Percentiles rank a stretch among this genome's conserved stretches.
These are phyloP conservation scores for Cercophora samala DNA, from an alignment of 495 filamentous ascomycete genomes.

Conservation along the genomic window DNA sequence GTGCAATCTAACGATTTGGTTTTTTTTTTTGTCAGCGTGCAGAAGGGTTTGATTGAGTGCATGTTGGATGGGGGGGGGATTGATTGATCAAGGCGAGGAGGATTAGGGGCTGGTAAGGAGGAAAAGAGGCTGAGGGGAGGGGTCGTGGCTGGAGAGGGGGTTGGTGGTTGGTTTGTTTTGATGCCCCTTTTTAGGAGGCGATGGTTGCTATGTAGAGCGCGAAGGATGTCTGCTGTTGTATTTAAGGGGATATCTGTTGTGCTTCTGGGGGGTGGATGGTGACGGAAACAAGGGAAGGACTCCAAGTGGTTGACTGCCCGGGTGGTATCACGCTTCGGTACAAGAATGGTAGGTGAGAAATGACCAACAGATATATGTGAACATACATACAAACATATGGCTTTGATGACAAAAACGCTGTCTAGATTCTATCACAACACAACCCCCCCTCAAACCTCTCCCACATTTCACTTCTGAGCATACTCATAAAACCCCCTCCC, in stretches of 20 bases:
- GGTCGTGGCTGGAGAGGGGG: not conserved
- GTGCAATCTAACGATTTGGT: not conserved
- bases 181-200: not conserved
- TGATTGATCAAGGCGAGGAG: too few species aligned
- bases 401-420: not conserved
- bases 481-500: conserved; percentile 97
- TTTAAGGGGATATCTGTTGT: not conserved
- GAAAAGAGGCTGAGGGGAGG: not conserved
- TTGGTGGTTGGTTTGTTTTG: not conserved
- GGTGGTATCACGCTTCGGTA: not conserved
- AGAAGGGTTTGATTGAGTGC: not conserved
- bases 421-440: not conserved
- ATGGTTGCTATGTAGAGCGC: not conserved
- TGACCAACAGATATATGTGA: not conserved
- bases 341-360: not conserved
- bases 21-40: not conserved
- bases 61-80: not conserved
- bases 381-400: not conserved
- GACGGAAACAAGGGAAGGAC: not conserved
- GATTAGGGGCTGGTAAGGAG: not conserved
- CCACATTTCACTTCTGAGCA: not conserved
- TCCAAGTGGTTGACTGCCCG: not conserved
- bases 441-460: not conserved
- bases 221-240: not conserved
- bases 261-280: not conserved